These are phyloP conservation scores for Cladophialophora exuberans DNA, from an alignment of 2,329 filamentous ascomycete species.

Conservation along the genomic window DNA sequence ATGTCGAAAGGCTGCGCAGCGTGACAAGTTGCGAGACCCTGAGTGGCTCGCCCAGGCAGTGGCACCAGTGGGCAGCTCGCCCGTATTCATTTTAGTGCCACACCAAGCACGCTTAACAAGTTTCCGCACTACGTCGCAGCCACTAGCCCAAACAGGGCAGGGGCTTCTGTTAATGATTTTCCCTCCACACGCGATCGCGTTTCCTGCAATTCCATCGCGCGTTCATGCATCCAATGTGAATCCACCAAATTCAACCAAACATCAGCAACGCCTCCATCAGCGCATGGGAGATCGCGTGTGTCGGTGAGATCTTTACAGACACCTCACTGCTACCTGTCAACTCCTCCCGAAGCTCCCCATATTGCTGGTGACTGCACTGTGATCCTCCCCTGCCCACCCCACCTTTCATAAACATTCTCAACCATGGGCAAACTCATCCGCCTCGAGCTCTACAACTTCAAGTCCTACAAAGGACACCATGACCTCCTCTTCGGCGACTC, in stretches of 20 bases:
- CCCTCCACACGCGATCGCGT: too few species aligned
- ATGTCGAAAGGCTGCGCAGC: conserved; percentile 7
- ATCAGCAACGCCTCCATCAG: neutral
- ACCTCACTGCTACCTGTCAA: neutral
- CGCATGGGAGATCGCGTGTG: neutral
- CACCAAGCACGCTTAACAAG: neutral
- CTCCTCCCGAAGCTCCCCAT: too few species aligned
- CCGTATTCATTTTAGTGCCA: too few species aligned
- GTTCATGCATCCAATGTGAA: neutral
- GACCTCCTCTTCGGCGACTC: conserved; percentile 93
- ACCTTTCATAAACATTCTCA: conserved; percentile 87
- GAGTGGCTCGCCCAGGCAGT: conserved; percentile 12
- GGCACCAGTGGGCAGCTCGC: too few species aligned
- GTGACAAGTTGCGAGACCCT: conserved; percentile 14
- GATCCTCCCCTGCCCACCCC: neutral
- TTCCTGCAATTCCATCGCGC: too few species aligned
- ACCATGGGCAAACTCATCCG: conserved; percentile 98
- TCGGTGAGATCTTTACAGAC: neutral
- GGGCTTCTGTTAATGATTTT: too few species aligned
- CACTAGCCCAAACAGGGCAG: too few species aligned
- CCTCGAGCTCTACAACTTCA: conserved; percentile 97
- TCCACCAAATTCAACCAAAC: neutral
- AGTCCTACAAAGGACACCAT: conserved; percentile 98
- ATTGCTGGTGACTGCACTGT: conserved; percentile 2
- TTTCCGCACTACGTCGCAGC: neutral